These are phyloP conservation scores for Vicia sativa DNA, from an alignment of 306 rosid genomes.

Conservation along the genomic window DNA sequence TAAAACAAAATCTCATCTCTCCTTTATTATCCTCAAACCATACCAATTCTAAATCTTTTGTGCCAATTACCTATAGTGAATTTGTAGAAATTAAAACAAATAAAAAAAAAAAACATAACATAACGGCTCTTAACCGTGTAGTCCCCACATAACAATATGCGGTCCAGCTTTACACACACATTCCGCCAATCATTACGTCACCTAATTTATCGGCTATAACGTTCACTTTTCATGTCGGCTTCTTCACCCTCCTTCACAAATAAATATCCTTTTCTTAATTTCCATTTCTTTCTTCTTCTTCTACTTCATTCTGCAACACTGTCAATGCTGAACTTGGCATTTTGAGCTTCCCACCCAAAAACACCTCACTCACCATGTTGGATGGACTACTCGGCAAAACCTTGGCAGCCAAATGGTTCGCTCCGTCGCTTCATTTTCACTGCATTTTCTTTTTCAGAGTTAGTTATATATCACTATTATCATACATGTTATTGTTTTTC, in stretches of 20 bases:
- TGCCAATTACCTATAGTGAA: no score
- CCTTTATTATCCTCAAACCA: no score
- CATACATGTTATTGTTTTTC: slow-evolving; percentile 33
- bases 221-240: neutral
- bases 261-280: neutral
- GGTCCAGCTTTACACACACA: neutral
- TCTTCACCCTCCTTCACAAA: neutral
- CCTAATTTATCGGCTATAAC: neutral
- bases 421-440: neutral
- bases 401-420: slow-evolving; percentile 76
- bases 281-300: slow-evolving; percentile 12
- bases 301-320: slow-evolving; percentile 2
- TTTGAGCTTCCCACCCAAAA: slow-evolving; percentile 43
- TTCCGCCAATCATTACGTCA: neutral
- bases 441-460: neutral
- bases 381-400: slow-evolving; percentile 83
- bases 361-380: slow-evolving; percentile 52
- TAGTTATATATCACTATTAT: no score
- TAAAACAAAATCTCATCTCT: no score
- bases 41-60: no score
- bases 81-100: no score
- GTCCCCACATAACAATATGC: neutral
- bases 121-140: neutral
- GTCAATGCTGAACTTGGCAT: slow-evolving; percentile 35
- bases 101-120: neutral